Evolutionary conservation across 2,329 filamentous ascomycete genomes (phyloP).

Genomic region (Monilinia fructigena): DNA sequence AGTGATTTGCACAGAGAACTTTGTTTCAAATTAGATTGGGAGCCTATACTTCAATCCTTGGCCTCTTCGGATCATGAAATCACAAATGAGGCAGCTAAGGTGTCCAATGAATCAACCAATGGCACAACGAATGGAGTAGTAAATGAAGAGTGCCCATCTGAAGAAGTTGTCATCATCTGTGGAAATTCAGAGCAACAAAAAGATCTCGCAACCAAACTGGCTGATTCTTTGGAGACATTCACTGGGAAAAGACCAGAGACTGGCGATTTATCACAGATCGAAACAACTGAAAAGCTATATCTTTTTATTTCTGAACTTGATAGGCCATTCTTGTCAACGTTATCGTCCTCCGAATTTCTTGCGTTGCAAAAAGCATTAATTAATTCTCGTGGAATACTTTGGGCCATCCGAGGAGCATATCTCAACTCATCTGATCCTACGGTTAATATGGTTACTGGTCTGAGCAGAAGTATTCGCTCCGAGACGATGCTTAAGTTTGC

Average conservation of each 20-base stretch:
- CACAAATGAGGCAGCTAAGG: not conserved
- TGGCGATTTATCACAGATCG: conserved; percentile 35
- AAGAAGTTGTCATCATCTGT: conserved; percentile 2
- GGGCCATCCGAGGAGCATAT: conserved; percentile 49
- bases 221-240: conserved; percentile 6
- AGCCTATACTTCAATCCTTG: conserved; percentile 37
- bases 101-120: conserved; percentile 1
- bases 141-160: not conserved
- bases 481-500: conserved; percentile 21
- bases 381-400: conserved; percentile 46
- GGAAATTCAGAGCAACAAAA: conserved; percentile 2
- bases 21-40: conserved; percentile 51
- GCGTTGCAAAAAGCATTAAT: conserved; percentile 45
- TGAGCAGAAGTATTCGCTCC: conserved; percentile 21
- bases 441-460: conserved; percentile 32
- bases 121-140: not conserved
- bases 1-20: conserved; percentile 43
- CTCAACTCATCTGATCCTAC: conserved; percentile 37
- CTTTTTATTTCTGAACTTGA: conserved; percentile 51
- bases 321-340: conserved; percentile 42
- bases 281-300: conserved; percentile 39
- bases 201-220: conserved; percentile 3
- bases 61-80: conserved; percentile 38
- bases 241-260: conserved; percentile 10
- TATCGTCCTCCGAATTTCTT: conserved; percentile 45